Evolutionary conservation across 768 basidiomycete genomes (phyloP).

Genomic region (Exsudoporus frostii): DNA sequence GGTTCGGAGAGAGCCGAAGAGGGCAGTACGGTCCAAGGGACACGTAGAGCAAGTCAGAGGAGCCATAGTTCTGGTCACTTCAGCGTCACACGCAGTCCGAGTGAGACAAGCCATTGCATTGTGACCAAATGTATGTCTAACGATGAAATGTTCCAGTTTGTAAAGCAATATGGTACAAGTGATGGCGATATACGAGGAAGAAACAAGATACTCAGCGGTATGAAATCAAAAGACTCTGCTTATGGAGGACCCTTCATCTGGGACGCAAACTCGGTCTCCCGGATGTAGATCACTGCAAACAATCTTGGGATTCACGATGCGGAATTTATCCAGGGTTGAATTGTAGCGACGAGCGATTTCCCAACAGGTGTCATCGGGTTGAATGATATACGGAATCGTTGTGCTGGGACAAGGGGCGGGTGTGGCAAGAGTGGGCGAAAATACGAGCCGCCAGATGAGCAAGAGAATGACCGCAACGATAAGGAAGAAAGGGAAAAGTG

Average conservation of each 20-base stretch:
- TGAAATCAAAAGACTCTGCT: constrained; percentile 26
- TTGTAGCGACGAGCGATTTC: constrained; percentile 49
- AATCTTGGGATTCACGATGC: constrained; percentile 49
- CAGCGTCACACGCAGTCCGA: constrained; percentile 1
- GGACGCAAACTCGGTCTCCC: constrained; percentile 59
- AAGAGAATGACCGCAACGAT: constrained; percentile 61
- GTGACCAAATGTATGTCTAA: neutral
- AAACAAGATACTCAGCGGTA: neutral
- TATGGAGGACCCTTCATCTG: constrained; percentile 37
- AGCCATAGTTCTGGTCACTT: too few species aligned
- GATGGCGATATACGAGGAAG: constrained; percentile 9
- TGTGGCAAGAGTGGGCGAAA: constrained; percentile 31
- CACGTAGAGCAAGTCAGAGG: too few species aligned
- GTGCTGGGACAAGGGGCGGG: constrained; percentile 35
- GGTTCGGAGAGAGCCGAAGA: too few species aligned
- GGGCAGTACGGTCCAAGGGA: too few species aligned
- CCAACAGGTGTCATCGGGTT: constrained; percentile 67
- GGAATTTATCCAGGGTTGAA: constrained; percentile 49
- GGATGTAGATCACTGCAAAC: constrained; percentile 58
- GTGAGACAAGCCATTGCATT: neutral
- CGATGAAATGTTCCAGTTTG: constrained; percentile 5
- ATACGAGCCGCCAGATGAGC: constrained; percentile 59
- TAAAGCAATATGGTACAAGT: constrained; percentile 19
- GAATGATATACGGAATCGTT: constrained; percentile 42
- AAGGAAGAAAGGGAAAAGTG: constrained; percentile 71